Conservation (phyloP, 257 asterid genomes). For the Solanum lignicaule region DNA sequence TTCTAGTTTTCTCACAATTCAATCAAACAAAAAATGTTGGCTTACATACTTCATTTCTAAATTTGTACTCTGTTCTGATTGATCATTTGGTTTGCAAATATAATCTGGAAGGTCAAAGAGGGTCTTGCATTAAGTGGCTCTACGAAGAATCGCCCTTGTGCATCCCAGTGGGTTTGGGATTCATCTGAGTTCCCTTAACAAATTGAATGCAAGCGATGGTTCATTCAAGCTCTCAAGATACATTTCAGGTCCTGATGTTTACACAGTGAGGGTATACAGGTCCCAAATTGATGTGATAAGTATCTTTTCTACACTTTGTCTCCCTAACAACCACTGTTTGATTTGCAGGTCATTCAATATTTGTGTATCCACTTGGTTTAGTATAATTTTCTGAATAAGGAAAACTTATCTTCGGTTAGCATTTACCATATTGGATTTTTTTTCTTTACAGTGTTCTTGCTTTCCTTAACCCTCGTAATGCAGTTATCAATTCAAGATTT, state of each 20-base stretch:
- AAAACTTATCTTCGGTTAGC: no score
- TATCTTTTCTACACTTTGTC: neutral
- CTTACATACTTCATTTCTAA: neutral
- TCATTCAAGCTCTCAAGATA: slow-evolving; percentile 62
- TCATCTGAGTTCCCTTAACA: slow-evolving; percentile 35
- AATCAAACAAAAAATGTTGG: neutral
- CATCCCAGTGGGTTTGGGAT: slow-evolving; percentile 57
- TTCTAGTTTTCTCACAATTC: neutral
- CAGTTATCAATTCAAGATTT: no score
- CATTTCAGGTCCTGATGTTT: slow-evolving; percentile 57
- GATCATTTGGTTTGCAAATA: slow-evolving; percentile 15
- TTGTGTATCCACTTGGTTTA: no score
- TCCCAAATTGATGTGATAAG: neutral
- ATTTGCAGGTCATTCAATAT: neutral
- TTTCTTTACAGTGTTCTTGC: no score
- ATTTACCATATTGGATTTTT: no score
- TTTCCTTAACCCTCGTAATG: no score
- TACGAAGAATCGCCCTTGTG: slow-evolving; percentile 69
- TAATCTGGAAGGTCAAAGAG: slow-evolving; percentile 52
- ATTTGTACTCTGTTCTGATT: slow-evolving; percentile 9
- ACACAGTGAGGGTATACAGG: slow-evolving; percentile 8
- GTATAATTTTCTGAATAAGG: no score
- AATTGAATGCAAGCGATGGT: slow-evolving; percentile 38
- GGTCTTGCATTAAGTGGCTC: slow-evolving; percentile 57
- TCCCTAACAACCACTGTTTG: slow-evolving; percentile 4